Evolutionary conservation across 371 early-diverging fungal genomes (phyloP).

Genomic region (Massospora cicadina): DNA sequence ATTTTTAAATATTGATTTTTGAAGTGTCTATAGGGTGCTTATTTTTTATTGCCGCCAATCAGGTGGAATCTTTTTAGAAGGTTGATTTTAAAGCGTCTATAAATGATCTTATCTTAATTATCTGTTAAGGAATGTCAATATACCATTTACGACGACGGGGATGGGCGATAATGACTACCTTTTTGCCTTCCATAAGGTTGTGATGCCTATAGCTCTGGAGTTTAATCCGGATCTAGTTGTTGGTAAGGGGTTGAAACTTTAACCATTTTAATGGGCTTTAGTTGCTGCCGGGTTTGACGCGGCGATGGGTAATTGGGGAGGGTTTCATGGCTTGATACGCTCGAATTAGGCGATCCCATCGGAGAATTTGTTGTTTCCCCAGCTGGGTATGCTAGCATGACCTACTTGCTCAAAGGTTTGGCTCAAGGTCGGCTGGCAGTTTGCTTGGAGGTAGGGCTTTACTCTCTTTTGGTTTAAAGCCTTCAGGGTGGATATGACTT

Average conservation of each 20-base stretch:
- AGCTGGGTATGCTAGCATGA: conserved; percentile 70
- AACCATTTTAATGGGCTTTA: conserved; percentile 11
- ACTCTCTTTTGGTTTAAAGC: not conserved
- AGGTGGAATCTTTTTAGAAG: too few relatives aligned
- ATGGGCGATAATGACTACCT: conserved; percentile 77
- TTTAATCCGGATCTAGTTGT: conserved; percentile 70
- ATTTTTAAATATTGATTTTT: too few relatives aligned
- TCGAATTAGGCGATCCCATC: conserved; percentile 45
- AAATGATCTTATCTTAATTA: too few relatives aligned
- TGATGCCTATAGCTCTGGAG: conserved; percentile 68
- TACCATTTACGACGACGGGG: conserved; percentile 66
- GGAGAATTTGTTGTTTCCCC: conserved; percentile 74
- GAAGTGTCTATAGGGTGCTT: too few relatives aligned
- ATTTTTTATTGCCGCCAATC: too few relatives aligned
- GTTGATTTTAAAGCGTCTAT: too few relatives aligned
- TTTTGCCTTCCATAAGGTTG: conserved; percentile 50
- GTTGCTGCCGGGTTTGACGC: conserved; percentile 89
- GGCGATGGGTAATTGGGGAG: conserved; percentile 27
- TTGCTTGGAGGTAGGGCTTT: conserved; percentile 35
- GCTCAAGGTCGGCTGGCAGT: conserved; percentile 56
- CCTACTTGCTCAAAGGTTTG: conserved; percentile 46
- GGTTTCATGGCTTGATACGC: not conserved
- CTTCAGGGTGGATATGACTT: conserved; percentile 62
- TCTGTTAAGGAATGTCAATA: conserved; percentile 51
- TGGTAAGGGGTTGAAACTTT: too few relatives aligned